A percentile compares a stretch with the other conserved stretches of the same genome.
phyloP scores from a whole-genome alignment of 768 basidiomycete genomes.

The Cystobasidiopsis lactophilus region DNA sequence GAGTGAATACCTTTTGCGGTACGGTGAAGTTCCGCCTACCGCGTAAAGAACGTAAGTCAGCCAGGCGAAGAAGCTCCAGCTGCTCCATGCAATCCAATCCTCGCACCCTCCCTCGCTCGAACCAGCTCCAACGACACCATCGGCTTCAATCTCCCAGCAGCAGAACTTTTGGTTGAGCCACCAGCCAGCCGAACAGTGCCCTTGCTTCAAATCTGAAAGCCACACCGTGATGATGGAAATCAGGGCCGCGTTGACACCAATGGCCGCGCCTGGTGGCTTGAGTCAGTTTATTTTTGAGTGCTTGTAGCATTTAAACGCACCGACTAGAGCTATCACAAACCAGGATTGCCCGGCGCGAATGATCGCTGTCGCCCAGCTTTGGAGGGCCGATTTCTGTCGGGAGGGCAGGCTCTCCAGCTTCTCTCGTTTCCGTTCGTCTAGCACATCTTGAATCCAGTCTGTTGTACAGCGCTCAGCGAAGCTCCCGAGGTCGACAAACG shows the following conservation, averaged over 20 bases:
- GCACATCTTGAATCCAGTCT: slow-evolving; percentile 93
- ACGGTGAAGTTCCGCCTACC: slow-evolving; percentile 28
- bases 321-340: slow-evolving; percentile 75
- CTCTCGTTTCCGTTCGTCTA: slow-evolving; percentile 59
- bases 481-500: slow-evolving; percentile 6
- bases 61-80: slow-evolving; percentile 45
- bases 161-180: slow-evolving; percentile 97
- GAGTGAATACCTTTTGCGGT: neutral
- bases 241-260: slow-evolving; percentile 81
- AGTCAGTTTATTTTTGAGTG: neutral
- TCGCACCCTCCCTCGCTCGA: slow-evolving; percentile 51
- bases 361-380: slow-evolving; percentile 22
- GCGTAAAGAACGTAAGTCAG: slow-evolving; percentile 70
- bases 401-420: slow-evolving; percentile 18
- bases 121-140: slow-evolving; percentile 24
- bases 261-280: slow-evolving; percentile 44
- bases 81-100: slow-evolving; percentile 82
- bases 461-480: neutral
- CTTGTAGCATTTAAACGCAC: slow-evolving; percentile 31
- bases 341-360: slow-evolving; percentile 63
- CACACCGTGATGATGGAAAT: slow-evolving; percentile 90
- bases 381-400: slow-evolving; percentile 1
- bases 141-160: slow-evolving; percentile 77
- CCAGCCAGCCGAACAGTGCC: slow-evolving; percentile 91
- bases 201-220: slow-evolving; percentile 94